A percentile compares a stretch with the other conserved stretches of the same genome.
phyloP scores from a whole-genome alignment of 805 yeast genomes.

The Spathaspora gorwiae region DNA sequence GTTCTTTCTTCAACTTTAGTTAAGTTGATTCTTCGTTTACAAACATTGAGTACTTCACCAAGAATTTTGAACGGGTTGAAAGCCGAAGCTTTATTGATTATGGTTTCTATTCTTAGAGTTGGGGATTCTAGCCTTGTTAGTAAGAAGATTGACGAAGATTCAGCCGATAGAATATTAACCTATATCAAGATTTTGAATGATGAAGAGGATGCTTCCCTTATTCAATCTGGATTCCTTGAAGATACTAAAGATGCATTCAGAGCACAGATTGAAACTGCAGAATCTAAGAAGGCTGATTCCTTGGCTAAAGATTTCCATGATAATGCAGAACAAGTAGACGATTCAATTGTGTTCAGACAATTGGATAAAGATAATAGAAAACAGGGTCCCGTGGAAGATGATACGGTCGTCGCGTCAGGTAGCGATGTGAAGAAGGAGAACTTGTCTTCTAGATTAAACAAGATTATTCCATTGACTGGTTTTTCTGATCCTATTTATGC shows the following conservation, averaged over 20 bases:
- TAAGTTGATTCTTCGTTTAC: conserved; percentile 76
- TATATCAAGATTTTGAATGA: conserved; percentile 78
- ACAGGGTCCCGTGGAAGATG: conserved; percentile 42
- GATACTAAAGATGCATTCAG: conserved; percentile 85
- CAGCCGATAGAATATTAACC: conserved; percentile 89
- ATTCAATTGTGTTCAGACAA: conserved; percentile 73
- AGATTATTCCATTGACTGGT: conserved; percentile 93
- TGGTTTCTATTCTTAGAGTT: conserved; percentile 87
- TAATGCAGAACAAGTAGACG: conserved; percentile 74
- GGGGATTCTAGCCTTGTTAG: conserved; percentile 70
- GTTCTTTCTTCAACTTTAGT: conserved; percentile 84
- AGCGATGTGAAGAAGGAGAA: conserved; percentile 51
- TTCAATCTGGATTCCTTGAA: conserved; percentile 72
- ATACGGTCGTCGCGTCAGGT: conserved; percentile 43
- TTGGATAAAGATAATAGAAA: conserved; percentile 42
- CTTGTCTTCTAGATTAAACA: conserved; percentile 73
- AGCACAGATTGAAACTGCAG: conserved; percentile 59
- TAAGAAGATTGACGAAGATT: conserved; percentile 89
- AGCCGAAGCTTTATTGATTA: conserved; percentile 89
- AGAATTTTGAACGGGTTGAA: conserved; percentile 72
- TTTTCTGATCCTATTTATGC: conserved; percentile 97
- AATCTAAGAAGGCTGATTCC: conserved; percentile 50
- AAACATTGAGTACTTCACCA: conserved; percentile 49
- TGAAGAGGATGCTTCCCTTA: conserved; percentile 47
- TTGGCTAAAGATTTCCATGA: conserved; percentile 56